Percentiles rank a stretch among this genome's conserved stretches.
Conservation (phyloP, 2,329 filamentous ascomycete genomes). For the Coniochaeta ligniaria region DNA sequence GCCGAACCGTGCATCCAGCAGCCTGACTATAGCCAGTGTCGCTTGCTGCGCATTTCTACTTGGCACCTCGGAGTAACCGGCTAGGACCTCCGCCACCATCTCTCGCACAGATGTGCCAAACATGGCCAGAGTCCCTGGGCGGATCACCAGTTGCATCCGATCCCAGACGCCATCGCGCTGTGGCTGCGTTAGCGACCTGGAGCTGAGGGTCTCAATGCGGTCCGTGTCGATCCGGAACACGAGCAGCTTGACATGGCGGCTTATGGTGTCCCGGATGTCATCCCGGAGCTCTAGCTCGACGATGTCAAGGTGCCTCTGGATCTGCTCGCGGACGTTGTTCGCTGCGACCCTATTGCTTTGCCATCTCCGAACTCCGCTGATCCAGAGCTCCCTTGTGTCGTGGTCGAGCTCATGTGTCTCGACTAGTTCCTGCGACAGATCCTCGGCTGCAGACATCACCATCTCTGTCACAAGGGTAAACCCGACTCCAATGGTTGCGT, state of each 20-base stretch:
- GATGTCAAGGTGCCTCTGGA: constrained; percentile 17
- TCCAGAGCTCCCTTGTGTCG: constrained; percentile 7
- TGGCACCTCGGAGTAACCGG: constrained; percentile 11
- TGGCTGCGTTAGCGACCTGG: constrained; percentile 7
- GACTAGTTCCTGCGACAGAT: constrained; percentile 1
- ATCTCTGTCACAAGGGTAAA: constrained; percentile 9
- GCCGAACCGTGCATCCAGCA: constrained; percentile 13
- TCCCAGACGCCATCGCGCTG: constrained; percentile 14
- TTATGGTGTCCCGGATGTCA: constrained; percentile 6
- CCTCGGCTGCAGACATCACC: constrained; percentile 8
- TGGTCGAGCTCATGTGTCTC: not conserved
- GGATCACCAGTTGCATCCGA: constrained; percentile 13
- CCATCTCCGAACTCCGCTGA: constrained; percentile 11
- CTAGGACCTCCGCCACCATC: constrained; percentile 10
- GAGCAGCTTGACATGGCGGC: constrained; percentile 9
- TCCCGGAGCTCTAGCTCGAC: constrained; percentile 14
- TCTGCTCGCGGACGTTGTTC: constrained; percentile 15
- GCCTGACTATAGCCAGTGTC: constrained; percentile 6
- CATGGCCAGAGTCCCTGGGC: constrained; percentile 12
- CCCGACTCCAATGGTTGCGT: constrained; percentile 17
- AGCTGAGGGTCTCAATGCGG: constrained; percentile 4
- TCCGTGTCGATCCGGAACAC: constrained; percentile 9
- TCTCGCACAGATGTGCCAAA: constrained; percentile 11
- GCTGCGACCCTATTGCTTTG: constrained; percentile 11
- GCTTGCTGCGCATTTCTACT: constrained; percentile 9